These are phyloP conservation scores for Polytolypa hystricis DNA, from an alignment of 2,329 filamentous ascomycete species.

Conservation along the genomic window DNA sequence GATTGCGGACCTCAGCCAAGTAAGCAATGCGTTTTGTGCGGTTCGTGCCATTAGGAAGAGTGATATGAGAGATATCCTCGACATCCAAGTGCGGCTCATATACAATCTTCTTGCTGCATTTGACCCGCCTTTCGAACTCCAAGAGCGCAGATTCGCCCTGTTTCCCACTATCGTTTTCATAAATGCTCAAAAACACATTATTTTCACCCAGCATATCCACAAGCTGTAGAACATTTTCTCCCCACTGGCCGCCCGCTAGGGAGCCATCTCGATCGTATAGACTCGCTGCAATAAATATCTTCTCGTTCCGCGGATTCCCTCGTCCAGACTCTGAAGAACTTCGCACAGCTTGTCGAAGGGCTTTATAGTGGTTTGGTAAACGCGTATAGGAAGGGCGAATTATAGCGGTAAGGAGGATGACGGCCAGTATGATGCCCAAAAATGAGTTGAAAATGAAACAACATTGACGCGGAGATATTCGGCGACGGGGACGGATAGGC, in stretches of 20 bases:
- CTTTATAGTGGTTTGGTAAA: constrained; percentile 42
- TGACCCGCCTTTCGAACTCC: constrained; percentile 40
- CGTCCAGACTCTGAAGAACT: constrained; percentile 27
- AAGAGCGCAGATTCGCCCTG: constrained; percentile 44
- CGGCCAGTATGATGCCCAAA: constrained; percentile 18
- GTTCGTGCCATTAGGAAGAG: constrained; percentile 49
- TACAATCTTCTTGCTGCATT: constrained; percentile 44
- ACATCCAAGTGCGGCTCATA: constrained; percentile 50
- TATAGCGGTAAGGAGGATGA: constrained; percentile 34
- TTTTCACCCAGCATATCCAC: constrained; percentile 55
- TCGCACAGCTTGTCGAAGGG: constrained; percentile 21
- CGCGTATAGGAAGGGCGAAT: constrained; percentile 48
- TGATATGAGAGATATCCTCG: constrained; percentile 46
- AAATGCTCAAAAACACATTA: constrained; percentile 62
- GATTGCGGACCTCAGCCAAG: constrained; percentile 61
- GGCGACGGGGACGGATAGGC: constrained; percentile 13
- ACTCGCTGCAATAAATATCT: constrained; percentile 62
- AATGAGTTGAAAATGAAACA: constrained; percentile 22
- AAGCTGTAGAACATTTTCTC: constrained; percentile 47
- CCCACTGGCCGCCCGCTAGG: constrained; percentile 55
- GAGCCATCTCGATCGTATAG: constrained; percentile 54
- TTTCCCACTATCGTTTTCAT: constrained; percentile 57
- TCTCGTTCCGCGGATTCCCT: constrained; percentile 48
- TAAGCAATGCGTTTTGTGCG: constrained; percentile 65
- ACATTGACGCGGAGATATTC: constrained; percentile 19